A percentile compares a stretch with the other conserved stretches of the same genome.
phyloP scores from a whole-genome alignment of 1,139 yeast genomes.

The Blastobotrys malaysiensis region DNA sequence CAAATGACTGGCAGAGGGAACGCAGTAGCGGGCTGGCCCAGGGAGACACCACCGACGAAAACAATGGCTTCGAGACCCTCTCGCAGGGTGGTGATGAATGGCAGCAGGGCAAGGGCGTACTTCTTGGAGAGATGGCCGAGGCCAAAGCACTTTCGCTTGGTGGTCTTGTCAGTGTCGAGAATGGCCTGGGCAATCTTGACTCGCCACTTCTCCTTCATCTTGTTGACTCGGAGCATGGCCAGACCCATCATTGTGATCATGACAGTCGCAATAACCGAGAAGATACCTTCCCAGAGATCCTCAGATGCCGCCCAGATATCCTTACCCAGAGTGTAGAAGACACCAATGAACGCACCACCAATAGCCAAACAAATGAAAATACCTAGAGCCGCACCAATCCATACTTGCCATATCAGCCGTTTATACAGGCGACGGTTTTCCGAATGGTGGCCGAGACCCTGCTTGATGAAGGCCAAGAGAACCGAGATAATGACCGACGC shows the following conservation, averaged over 20 bases:
- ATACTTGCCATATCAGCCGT: slow-evolving; percentile 63
- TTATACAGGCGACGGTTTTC: slow-evolving; percentile 51
- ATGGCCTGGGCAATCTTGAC: slow-evolving; percentile 77
- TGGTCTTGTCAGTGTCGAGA: slow-evolving; percentile 39
- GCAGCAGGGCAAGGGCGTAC: slow-evolving; percentile 70
- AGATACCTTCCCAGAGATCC: slow-evolving; percentile 90
- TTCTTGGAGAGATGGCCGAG: slow-evolving; percentile 42
- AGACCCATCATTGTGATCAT: slow-evolving; percentile 87
- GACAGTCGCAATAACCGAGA: slow-evolving; percentile 75
- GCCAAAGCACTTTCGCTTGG: slow-evolving; percentile 32
- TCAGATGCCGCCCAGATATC: slow-evolving; percentile 85
- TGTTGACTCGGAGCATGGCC: slow-evolving; percentile 85
- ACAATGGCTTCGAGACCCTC: slow-evolving; percentile 89
- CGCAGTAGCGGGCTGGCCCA: slow-evolving; percentile 66
- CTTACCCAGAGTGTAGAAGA: slow-evolving; percentile 69
- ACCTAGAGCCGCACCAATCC: slow-evolving; percentile 73
- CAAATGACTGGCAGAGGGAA: slow-evolving; percentile 77
- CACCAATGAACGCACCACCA: slow-evolving; percentile 82
- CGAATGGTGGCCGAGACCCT: slow-evolving; percentile 55
- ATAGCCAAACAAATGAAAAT: slow-evolving; percentile 65
- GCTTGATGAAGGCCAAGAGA: slow-evolving; percentile 81
- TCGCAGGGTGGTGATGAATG: slow-evolving; percentile 73
- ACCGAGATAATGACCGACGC: slow-evolving; percentile 88
- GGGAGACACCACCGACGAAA: slow-evolving; percentile 83
- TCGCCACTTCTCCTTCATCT: slow-evolving; percentile 90